These are phyloP conservation scores for Phyllachora maydis DNA, from an alignment of 2,329 filamentous ascomycete species.

Conservation along the genomic window DNA sequence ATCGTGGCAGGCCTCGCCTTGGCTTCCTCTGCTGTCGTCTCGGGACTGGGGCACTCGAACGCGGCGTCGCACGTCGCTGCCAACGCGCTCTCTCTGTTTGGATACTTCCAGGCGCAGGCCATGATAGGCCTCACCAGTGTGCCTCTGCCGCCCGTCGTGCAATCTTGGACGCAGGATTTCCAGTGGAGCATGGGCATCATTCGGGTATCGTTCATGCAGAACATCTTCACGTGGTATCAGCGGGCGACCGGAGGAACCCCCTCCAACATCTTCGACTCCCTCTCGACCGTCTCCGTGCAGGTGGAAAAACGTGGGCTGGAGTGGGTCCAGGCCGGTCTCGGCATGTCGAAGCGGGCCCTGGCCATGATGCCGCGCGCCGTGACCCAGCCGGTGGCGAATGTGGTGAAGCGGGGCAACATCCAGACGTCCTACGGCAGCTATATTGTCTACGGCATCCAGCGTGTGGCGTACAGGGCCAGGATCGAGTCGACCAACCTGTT, in stretches of 20 bases:
- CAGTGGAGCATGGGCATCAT: slow-evolving; percentile 98
- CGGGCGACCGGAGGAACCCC: slow-evolving; percentile 77
- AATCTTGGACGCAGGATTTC: slow-evolving; percentile 92
- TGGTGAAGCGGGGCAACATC: slow-evolving; percentile 17
- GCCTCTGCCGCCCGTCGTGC: slow-evolving; percentile 66
- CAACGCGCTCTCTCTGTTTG: slow-evolving; percentile 82
- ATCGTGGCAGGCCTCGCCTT: slow-evolving; percentile 72
- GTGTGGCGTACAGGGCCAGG: slow-evolving; percentile 65
- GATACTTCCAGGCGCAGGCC: slow-evolving; percentile 87
- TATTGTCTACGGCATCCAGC: slow-evolving; percentile 62
- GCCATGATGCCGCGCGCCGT: slow-evolving; percentile 25
- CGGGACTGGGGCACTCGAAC: slow-evolving; percentile 79
- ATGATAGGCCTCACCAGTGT: slow-evolving; percentile 75
- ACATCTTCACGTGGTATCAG: slow-evolving; percentile 88
- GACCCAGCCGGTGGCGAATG: slow-evolving; percentile 9
- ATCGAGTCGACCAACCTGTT: slow-evolving; percentile 90
- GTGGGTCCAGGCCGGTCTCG: slow-evolving; percentile 11
- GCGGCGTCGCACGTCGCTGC: slow-evolving; percentile 87
- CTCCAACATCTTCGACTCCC: slow-evolving; percentile 53
- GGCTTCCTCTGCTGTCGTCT: slow-evolving; percentile 70
- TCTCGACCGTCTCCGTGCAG: slow-evolving; percentile 61
- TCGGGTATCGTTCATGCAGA: slow-evolving; percentile 66
- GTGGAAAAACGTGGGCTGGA: slow-evolving; percentile 43
- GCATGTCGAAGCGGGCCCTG: slow-evolving; percentile 31
- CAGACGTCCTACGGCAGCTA: slow-evolving; percentile 32